Percentiles rank a stretch among this genome's conserved stretches.
Conservation (phyloP, 1,284 basidiomycete species). For the Cerrena zonata region DNA sequence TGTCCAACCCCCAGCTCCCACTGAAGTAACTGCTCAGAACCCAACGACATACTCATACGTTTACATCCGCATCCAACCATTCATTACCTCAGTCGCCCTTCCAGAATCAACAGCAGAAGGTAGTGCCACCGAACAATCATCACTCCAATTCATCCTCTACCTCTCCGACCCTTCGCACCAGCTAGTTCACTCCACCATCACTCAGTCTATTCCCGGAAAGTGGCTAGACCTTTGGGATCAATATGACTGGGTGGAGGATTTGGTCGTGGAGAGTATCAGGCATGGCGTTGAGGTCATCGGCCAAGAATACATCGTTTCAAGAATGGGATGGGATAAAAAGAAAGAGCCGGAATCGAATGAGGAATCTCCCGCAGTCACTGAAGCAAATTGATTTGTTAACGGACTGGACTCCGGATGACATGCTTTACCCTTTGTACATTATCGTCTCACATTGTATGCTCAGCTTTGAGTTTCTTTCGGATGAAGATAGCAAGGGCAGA, state of each 20-base stretch:
- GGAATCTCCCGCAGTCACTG: conserved; percentile 12
- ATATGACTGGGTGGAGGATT: conserved; percentile 93
- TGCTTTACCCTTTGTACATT: background rate
- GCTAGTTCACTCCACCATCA: conserved; percentile 69
- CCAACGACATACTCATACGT: conserved; percentile 88
- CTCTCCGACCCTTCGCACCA: conserved; percentile 79
- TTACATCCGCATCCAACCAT: conserved; percentile 90
- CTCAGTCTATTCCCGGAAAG: conserved; percentile 71
- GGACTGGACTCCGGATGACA: background rate
- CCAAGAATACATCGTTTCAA: conserved; percentile 77
- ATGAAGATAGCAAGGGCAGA: background rate
- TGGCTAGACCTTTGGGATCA: conserved; percentile 89
- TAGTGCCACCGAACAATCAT: conserved; percentile 30
- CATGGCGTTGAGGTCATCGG: conserved; percentile 81
- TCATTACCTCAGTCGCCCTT: conserved; percentile 55
- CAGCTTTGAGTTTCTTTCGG: background rate
- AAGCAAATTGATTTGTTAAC: background rate
- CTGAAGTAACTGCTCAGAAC: conserved; percentile 43
- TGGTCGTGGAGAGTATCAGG: conserved; percentile 78
- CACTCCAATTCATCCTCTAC: conserved; percentile 82
- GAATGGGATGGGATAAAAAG: conserved; percentile 69
- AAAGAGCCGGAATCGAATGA: conserved; percentile 16
- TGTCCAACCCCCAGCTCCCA: conserved; percentile 31
- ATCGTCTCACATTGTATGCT: background rate
- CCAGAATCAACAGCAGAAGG: conserved; percentile 16